Conservation (phyloP, 306 rosid genomes). For the Lathyrus aphaca region DNA sequence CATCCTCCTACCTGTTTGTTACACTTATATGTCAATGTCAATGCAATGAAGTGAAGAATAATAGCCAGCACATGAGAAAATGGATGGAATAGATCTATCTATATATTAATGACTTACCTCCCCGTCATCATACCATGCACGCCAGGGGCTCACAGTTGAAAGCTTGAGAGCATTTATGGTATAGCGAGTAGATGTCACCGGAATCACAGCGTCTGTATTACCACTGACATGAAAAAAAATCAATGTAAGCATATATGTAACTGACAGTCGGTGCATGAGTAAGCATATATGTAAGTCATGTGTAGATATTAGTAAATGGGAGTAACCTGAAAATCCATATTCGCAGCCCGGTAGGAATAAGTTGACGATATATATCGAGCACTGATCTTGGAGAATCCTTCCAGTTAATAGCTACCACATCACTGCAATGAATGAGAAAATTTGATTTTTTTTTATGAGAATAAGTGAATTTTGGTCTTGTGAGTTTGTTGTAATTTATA, state of each 20-base stretch:
- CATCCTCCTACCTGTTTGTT: constrained; percentile 89
- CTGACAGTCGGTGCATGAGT: too few species aligned
- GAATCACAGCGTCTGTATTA: constrained; percentile 73
- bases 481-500: not conserved
- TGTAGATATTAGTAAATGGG: not conserved
- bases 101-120: constrained; percentile 44
- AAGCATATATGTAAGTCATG: too few species aligned
- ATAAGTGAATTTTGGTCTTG: not conserved
- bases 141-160: constrained; percentile 67
- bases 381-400: constrained; percentile 82
- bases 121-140: constrained; percentile 78
- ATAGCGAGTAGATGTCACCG: constrained; percentile 79
- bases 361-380: constrained; percentile 68
- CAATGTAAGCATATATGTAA: too few species aligned
- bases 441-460: too few species aligned
- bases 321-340: constrained; percentile 91
- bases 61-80: not conserved
- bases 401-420: constrained; percentile 42
- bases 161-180: constrained; percentile 77
- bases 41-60: not conserved
- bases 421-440: constrained; percentile 51
- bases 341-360: constrained; percentile 66
- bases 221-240: constrained; percentile 50
- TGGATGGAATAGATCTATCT: not conserved
- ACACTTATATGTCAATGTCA: constrained; percentile 7